Conservation (phyloP, 2,329 filamentous ascomycete species). For the Clonostachys rosea region DNA sequence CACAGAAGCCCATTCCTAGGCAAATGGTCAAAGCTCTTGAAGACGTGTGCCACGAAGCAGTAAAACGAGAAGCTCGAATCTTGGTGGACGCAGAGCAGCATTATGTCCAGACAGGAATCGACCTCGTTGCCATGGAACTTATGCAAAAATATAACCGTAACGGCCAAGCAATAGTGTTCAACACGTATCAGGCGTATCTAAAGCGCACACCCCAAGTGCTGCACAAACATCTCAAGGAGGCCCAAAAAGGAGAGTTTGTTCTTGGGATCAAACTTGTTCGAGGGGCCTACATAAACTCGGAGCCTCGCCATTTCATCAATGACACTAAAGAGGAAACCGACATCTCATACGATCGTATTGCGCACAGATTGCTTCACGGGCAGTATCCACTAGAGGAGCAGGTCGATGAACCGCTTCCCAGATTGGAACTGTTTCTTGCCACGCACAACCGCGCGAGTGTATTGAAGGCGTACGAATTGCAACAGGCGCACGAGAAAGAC, state of each 20-base stretch:
- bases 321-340: slow-evolving; percentile 51
- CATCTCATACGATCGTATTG: slow-evolving; percentile 42
- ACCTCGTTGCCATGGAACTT: slow-evolving; percentile 20
- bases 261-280: slow-evolving; percentile 53
- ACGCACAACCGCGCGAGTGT: slow-evolving; percentile 43
- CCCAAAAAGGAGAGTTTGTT: slow-evolving; percentile 39
- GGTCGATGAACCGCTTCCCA: slow-evolving; percentile 39
- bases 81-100: slow-evolving; percentile 41
- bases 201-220: slow-evolving; percentile 37
- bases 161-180: slow-evolving; percentile 29
- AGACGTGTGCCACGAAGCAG: slow-evolving; percentile 30
- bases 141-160: slow-evolving; percentile 30
- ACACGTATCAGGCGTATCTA: slow-evolving; percentile 56
- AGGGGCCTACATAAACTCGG: slow-evolving; percentile 48
- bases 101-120: slow-evolving; percentile 33
- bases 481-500: slow-evolving; percentile 30
- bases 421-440: slow-evolving; percentile 43
- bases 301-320: slow-evolving; percentile 42
- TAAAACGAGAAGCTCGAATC: slow-evolving; percentile 29
- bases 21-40: slow-evolving; percentile 36
- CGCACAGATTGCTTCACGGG: slow-evolving; percentile 36
- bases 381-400: slow-evolving; percentile 34
- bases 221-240: slow-evolving; percentile 35
- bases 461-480: slow-evolving; percentile 35
- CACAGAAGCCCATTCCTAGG: slow-evolving; percentile 24